A percentile compares a stretch with the other conserved stretches of the same genome.
Evolutionary conservation across 768 basidiomycete genomes (phyloP).

Genomic region (Hysterangium stoloniferum): DNA sequence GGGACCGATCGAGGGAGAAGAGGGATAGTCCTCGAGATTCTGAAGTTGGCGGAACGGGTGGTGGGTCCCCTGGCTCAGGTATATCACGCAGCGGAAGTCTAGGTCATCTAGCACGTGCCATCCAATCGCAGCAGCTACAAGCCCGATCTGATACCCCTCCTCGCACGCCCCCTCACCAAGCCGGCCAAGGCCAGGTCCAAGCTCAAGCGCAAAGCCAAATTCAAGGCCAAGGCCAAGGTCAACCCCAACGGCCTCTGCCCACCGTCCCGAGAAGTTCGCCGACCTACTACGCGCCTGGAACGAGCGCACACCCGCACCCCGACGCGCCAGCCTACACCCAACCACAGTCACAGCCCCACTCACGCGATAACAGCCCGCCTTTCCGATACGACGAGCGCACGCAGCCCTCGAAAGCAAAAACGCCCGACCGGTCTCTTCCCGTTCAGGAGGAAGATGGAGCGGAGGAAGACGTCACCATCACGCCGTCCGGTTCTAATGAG

Average conservation of each 20-base stretch:
- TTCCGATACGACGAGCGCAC: constrained; percentile 27
- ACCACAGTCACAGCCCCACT: constrained; percentile 20
- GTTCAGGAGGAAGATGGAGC: constrained; percentile 57
- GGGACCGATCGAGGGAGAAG: background rate
- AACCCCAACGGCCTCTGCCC: constrained; percentile 1
- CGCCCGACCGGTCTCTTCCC: constrained; percentile 66
- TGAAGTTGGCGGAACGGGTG: background rate
- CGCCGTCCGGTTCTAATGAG: constrained; percentile 12
- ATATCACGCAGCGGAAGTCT: constrained; percentile 5
- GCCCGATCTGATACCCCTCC: constrained; percentile 2
- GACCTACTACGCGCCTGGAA: background rate
- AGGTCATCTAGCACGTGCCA: background rate
- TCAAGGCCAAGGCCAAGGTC: background rate
- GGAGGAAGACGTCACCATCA: constrained; percentile 48
- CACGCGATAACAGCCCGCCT: constrained; percentile 13
- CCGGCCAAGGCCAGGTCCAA: background rate
- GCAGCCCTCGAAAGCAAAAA: constrained; percentile 39
- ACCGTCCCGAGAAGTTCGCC: constrained; percentile 3
- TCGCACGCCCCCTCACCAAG: background rate
- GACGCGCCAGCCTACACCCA: constrained; percentile 10
- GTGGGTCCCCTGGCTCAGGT: constrained; percentile 3
- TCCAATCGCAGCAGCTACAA: background rate
- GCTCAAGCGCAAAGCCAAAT: too few species aligned
- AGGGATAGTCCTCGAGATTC: constrained; percentile 3
- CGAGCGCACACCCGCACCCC: constrained; percentile 21